Evolutionary conservation across 441 rosid genomes (phyloP), one percentile per base, ranked within the genome.

Genomic region (Breynia disticha): DNA sequence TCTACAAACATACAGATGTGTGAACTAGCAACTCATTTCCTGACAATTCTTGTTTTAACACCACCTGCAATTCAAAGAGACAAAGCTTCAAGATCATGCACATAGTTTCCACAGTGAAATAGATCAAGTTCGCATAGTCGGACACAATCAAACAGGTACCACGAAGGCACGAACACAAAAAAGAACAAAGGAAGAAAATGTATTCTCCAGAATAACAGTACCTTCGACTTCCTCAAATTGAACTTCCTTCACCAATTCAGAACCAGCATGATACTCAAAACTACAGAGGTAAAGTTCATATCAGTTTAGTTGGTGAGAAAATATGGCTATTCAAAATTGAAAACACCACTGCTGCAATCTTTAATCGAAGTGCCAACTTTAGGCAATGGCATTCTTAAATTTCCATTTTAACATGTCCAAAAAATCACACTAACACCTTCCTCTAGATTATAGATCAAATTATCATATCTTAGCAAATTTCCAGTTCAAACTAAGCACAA

Each of bases 211-310:
- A 9, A 47, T 9, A 39, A 41, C 75, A 41, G 43, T 54, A 86
- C 93, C 97, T 77, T 93, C 86, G 48, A 73, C 79, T 78, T 84
- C 77, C 70, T 83, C 93, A 58, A 82, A 83, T 7, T 76, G 75
- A 61, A 89, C 83, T 76, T 89, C 95, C 63, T 89, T 93, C 52
- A 76, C 78, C 61, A 83, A 58, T 16, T 85, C 89, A 49, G 96
- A 81, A 37, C 83, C 68, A n/a, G 95, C 90, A 71, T 76, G 70
- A 59, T 85, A 93, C 70, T 89, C 90, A 54, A 89, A 87, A 57
- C 95, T 93, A 72, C 55, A 64, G 49, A 37, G 19, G 61, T 10
- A 56, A 52, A 16, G 43, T 12, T n/a, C n/a, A 39, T 15, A 52
- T 43, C 19, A 52, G n/a, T n/a, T 13, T 12, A 11, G 50, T 17